Evolutionary conservation across 768 basidiomycete species (phyloP), one percentile per base, ranked within the genome.

Genomic region (Royoungia palumana): DNA sequence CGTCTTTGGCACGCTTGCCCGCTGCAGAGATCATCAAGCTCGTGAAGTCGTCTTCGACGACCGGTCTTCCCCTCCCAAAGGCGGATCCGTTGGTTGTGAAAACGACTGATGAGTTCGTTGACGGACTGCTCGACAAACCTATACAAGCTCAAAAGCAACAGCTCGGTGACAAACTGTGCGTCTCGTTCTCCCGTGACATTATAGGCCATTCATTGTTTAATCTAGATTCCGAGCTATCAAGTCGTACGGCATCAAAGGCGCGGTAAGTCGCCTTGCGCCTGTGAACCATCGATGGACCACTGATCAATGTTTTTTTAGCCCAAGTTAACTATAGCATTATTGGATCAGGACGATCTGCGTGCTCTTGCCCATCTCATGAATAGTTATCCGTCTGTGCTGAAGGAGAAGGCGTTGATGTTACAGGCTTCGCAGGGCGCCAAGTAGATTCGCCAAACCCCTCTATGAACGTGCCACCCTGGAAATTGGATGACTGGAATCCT

Each of bases 321-420:
- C 42, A 93, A 93, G 64, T 71, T 91, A 53, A 94, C 92, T 1
- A 89, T 96, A 57, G 72, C 78, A 5, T 76, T 94, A 9, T 71
- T 95, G 51, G 90, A 94, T 60, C 77, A 85, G 57, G 93, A 94
- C 50, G 92, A 95, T 60, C 76, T 94, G 20, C 80, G 86, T 36
- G 75, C 89, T 5, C 77, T 94, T 40, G 86, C 89, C 6, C 89
- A 91, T 64, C 76, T 94, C 36, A 84, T 90, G 83, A 88, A 91
- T 66, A 88, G 88, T 63, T 93, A 89, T 65, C 87, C 89, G 11
- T 70, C 80, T 8, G 78, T 92, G 2, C 74, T 94, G 50, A 92
- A 87, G 70, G 88, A 90, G 65, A 93, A 92, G 70, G 82, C 71
- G 11, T 50, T 74, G 38, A 61, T 61, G 5, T 11, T 69, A 27